Conservation (phyloP, 306 rosid species). For the Carpinus viminea region DNA sequence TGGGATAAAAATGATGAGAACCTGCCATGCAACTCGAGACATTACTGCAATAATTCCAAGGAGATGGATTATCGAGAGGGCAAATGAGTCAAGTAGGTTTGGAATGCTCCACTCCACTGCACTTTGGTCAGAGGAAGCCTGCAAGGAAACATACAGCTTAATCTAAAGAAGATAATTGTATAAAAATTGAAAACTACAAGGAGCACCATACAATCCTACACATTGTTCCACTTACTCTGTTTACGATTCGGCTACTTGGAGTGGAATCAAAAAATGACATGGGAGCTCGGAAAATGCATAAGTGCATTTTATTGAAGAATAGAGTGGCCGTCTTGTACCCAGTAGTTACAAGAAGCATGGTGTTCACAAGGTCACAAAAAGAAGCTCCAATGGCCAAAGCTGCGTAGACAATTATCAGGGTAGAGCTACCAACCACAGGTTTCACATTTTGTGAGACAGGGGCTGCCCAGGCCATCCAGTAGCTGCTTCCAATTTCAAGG, state of each 20-base stretch:
- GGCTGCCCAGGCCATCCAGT: conserved; percentile 80
- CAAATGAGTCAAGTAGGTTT: conserved; percentile 30
- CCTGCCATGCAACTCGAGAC: conserved; percentile 59
- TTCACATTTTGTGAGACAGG: conserved; percentile 46
- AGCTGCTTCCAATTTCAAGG: conserved; percentile 66
- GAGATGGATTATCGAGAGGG: conserved; percentile 39
- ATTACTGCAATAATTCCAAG: conserved; percentile 50
- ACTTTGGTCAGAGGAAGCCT: conserved; percentile 63
- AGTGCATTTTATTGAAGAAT: conserved; percentile 61
- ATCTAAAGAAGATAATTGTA: background rate
- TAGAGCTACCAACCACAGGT: conserved; percentile 31
- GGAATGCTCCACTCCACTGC: conserved; percentile 42
- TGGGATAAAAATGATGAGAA: conserved; percentile 51
- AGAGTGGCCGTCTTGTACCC: conserved; percentile 59
- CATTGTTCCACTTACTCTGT: conserved; percentile 42
- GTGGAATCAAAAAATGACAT: conserved; percentile 75
- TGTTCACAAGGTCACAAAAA: conserved; percentile 38
- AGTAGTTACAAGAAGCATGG: conserved; percentile 38
- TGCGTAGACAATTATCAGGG: conserved; percentile 43
- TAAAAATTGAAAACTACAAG: background rate
- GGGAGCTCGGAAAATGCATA: conserved; percentile 60
- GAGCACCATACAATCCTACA: background rate
- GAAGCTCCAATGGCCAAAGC: conserved; percentile 58
- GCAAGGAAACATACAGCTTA: conserved; percentile 15
- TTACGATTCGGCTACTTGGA: conserved; percentile 65